A percentile compares a stretch with the other conserved stretches of the same genome.
phyloP scores from a whole-genome alignment of 176 grass and related monocot genomes.

The Metroxylon sagu region DNA sequence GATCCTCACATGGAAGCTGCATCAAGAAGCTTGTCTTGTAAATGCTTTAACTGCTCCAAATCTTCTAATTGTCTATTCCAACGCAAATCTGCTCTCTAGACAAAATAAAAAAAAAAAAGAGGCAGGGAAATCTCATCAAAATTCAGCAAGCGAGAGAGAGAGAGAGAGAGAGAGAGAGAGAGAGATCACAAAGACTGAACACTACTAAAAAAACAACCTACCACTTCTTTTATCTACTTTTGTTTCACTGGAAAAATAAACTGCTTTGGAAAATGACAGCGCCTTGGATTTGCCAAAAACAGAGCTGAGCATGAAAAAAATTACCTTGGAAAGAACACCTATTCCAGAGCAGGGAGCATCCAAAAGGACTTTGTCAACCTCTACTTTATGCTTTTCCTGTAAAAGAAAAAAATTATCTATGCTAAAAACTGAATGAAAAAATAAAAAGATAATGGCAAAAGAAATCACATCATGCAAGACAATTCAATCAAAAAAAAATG shows the following conservation, averaged over 20 bases:
- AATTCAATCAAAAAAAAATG: too few species aligned
- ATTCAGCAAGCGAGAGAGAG: not conserved
- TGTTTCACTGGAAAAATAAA: too few species aligned
- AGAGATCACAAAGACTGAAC: too few species aligned
- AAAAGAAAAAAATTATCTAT: conserved; percentile 6
- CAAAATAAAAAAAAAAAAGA: conserved; percentile 11
- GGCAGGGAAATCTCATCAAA: not conserved
- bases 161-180: too few species aligned
- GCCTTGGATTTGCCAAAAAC: not conserved
- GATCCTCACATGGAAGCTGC: conserved; percentile 55
- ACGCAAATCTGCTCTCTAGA: conserved; percentile 82
- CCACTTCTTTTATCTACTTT: too few species aligned
- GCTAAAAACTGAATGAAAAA: not conserved
- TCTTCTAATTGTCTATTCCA: conserved; percentile 91
- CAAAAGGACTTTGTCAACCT: conserved; percentile 80
- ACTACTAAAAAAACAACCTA: too few species aligned
- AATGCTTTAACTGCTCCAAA: conserved; percentile 59
- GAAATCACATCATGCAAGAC: not conserved
- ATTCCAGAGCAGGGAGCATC: conserved; percentile 88
- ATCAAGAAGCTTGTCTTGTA: conserved; percentile 88
- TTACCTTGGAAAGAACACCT: conserved; percentile 91
- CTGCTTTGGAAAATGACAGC: too few species aligned
- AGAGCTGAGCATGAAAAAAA: conserved; percentile 3
- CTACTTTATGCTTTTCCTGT: conserved; percentile 36
- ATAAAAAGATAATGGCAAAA: conserved; percentile 12